These are phyloP conservation scores for Lichtheimia hyalospora DNA, from an alignment of 371 early-diverging fungal genomes.

Conservation along the genomic window DNA sequence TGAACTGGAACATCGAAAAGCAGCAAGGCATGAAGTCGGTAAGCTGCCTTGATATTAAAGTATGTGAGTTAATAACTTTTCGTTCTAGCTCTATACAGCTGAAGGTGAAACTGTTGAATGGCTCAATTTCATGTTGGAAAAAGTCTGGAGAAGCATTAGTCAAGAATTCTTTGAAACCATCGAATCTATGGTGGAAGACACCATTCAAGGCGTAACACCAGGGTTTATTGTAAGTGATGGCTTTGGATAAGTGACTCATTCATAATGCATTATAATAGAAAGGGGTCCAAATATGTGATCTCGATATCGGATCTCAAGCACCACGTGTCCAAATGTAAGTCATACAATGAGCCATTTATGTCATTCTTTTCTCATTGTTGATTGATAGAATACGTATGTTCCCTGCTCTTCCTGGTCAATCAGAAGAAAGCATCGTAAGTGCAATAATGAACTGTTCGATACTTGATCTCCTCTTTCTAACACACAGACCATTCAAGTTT, in stretches of 20 bases:
- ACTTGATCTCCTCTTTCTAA: background rate
- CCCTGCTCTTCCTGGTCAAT: conserved; percentile 46
- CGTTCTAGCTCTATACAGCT: conserved; percentile 32
- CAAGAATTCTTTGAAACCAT: conserved; percentile 32
- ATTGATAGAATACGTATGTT: conserved; percentile 36
- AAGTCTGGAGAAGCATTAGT: conserved; percentile 45
- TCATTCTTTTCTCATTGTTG: background rate
- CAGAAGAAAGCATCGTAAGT: conserved; percentile 46
- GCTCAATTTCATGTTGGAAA: conserved; percentile 44
- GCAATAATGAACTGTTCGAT: too few relatives aligned
- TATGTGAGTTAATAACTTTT: too few relatives aligned
- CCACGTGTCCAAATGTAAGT: conserved; percentile 44
- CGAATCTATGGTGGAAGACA: conserved; percentile 40
- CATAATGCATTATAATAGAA: conserved; percentile 19
- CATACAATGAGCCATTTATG: background rate
- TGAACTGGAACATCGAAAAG: conserved; percentile 40
- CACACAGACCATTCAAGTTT: conserved; percentile 21
- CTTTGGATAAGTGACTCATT: background rate
- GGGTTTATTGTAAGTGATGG: conserved; percentile 30
- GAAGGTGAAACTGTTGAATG: conserved; percentile 49
- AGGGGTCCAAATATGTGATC: conserved; percentile 36
- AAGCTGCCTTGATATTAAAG: background rate
- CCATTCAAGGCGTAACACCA: conserved; percentile 28
- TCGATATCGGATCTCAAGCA: conserved; percentile 48
- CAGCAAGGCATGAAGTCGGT: conserved; percentile 34